Evolutionary conservation across 208 protist species (phyloP), one percentile per base, ranked within the genome.

Genomic region (Wallacemonas sp.): DNA sequence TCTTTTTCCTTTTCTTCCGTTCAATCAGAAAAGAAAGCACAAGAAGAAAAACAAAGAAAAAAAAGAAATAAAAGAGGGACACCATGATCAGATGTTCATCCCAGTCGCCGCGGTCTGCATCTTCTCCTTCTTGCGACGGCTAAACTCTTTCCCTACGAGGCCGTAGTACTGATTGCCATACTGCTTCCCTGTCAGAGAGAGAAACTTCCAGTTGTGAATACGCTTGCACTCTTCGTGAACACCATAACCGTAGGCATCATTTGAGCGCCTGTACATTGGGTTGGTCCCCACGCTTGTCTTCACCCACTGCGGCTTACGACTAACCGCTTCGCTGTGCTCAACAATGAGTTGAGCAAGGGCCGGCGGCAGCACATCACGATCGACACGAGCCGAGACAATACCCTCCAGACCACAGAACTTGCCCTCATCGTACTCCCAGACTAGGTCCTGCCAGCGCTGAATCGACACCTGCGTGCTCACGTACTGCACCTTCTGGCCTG

Each of bases 211-310:
- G n/a, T 62, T 44, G 38, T 91, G 72, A 12, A 92, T 63, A 42
- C 77, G 74, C 26, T 77, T 70, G 44, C 84, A 79, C 62, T 89
- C 86, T 62, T 89, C 80, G 1, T 30, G 19, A 4, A 87, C 75
- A 1, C 74, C 78, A 34, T 82, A 79, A 11, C 90, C 90, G 66
- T 95, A 95, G n/a, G 64, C 45, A 3, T 86, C 53, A 51, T 79
- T 93, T 26, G 86, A 79, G 22, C 75, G 68, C 61, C 86, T 93
- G 66, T 93, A 95, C 84, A 90, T 90, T 26, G 90, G 90, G 60
- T 93, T 93, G 17, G 64, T 42, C 9, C 46, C 44, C 11, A 49
- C 41, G 9, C 27, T 38, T 9, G 84, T 86, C 21, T 59, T 66
- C 4, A 87, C 14, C 53, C 66, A 80, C 60, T 69, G n/a, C 9